phyloP scores from a whole-genome alignment of 768 basidiomycete species.

The Cyathus striatus region DNA sequence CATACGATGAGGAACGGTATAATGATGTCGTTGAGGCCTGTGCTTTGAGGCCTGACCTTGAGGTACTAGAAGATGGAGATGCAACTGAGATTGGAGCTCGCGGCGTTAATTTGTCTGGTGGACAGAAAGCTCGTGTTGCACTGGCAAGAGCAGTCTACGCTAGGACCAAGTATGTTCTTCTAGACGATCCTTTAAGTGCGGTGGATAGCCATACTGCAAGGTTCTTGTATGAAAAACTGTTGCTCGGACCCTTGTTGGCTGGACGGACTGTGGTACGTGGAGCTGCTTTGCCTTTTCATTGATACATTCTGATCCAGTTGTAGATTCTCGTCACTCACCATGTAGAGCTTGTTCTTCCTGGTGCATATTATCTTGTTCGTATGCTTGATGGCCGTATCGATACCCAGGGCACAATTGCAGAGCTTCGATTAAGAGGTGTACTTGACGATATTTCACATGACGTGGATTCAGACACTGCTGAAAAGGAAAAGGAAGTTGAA shows the following conservation, averaged over 20 bases:
- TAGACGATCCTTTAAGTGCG: conserved; percentile 60
- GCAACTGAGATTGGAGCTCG: conserved; percentile 80
- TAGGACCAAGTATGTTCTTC: conserved; percentile 38
- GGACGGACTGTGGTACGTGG: conserved; percentile 55
- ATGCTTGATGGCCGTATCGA: conserved; percentile 83
- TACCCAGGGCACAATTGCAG: conserved; percentile 62
- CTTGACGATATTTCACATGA: conserved; percentile 52
- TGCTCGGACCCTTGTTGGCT: conserved; percentile 57
- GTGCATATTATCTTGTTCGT: conserved; percentile 66
- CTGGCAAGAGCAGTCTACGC: conserved; percentile 63
- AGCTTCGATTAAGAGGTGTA: conserved; percentile 55
- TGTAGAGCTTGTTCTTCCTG: conserved; percentile 76
- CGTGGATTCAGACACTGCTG: conserved; percentile 41
- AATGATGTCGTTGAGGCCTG: conserved; percentile 78
- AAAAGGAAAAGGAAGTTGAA: conserved; percentile 35
- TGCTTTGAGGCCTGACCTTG: conserved; percentile 75
- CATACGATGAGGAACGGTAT: conserved; percentile 70
- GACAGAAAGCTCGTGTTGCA: conserved; percentile 60
- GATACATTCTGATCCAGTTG: neutral
- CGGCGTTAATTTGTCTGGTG: conserved; percentile 52
- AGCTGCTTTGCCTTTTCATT: neutral
- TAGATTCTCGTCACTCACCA: conserved; percentile 79
- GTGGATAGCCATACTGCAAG: conserved; percentile 69
- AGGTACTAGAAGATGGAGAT: conserved; percentile 84
- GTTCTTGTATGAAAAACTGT: conserved; percentile 50